Percentiles rank a stretch among this genome's conserved stretches.
These are phyloP conservation scores for Phytophthora foliorum DNA, from an alignment of 352 stramenopile genomes.

Conservation along the genomic window DNA sequence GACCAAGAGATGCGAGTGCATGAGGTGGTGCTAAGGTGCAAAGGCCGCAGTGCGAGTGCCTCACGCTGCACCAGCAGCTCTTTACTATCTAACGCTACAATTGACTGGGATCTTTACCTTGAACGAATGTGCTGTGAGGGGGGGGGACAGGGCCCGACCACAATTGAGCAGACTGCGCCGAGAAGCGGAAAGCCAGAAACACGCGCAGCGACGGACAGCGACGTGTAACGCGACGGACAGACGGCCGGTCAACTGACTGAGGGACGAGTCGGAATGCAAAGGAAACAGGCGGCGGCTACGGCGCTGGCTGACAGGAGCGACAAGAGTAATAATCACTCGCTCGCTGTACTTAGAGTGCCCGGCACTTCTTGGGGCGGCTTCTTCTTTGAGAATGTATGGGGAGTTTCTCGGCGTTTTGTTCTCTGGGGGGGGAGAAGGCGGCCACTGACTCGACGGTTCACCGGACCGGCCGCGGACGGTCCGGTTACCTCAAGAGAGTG, in stretches of 20 bases:
- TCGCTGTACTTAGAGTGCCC: slow-evolving; percentile 20
- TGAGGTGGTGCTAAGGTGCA: slow-evolving; percentile 4
- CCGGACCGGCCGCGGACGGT: slow-evolving; percentile 21
- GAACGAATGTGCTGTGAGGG: slow-evolving; percentile 26
- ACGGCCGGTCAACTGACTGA: slow-evolving; percentile 4
- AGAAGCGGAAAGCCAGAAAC: slow-evolving; percentile 9
- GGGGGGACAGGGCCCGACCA: slow-evolving; percentile 6
- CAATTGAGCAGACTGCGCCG: slow-evolving; percentile 15
- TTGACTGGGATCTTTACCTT: slow-evolving; percentile 40
- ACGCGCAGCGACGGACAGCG: slow-evolving; percentile 15
- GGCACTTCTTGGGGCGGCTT: slow-evolving; percentile 6
- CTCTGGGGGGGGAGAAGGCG: slow-evolving; percentile 6
- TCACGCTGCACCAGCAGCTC: slow-evolving; percentile 13
- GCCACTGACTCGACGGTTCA: slow-evolving; percentile 45
- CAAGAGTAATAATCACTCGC: slow-evolving; percentile 16
- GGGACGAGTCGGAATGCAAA: slow-evolving; percentile 40
- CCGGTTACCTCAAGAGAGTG: slow-evolving; percentile 31
- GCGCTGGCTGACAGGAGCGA: not conserved
- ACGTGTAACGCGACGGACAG: slow-evolving; percentile 22
- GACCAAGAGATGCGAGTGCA: slow-evolving; percentile 26
- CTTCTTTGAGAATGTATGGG: slow-evolving; percentile 41
- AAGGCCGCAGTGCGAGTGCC: not conserved
- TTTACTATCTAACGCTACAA: slow-evolving; percentile 16
- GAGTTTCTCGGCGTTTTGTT: slow-evolving; percentile 28
- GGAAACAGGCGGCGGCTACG: slow-evolving; percentile 20